Evolutionary conservation across 139 green algal species (phyloP).

Genomic region (Diplosphaera chodatii): DNA sequence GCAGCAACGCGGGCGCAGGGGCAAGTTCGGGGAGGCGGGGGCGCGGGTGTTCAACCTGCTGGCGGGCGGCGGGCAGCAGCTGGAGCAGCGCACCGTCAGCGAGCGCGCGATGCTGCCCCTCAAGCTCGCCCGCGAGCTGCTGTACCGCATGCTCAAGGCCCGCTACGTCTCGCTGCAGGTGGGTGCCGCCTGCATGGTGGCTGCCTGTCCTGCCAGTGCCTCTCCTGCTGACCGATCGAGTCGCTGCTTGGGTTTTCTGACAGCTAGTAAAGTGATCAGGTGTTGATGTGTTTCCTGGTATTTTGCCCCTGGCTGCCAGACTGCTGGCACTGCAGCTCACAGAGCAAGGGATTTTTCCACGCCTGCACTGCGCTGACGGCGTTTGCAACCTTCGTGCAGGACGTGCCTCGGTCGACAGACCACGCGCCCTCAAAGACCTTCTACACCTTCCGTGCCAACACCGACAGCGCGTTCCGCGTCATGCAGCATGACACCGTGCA

Average conservation of each 20-base stretch:
- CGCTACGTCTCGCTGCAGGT: slow-evolving; percentile 58
- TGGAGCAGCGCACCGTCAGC: slow-evolving; percentile 84
- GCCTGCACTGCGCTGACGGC: too few relatives aligned
- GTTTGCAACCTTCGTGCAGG: slow-evolving; percentile 36
- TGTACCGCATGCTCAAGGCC: slow-evolving; percentile 77
- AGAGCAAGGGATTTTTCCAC: too few relatives aligned
- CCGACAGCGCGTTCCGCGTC: neutral
- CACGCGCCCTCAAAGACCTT: slow-evolving; percentile 72
- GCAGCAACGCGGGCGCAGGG: too few relatives aligned
- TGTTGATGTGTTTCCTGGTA: too few relatives aligned
- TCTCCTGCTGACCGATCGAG: too few relatives aligned
- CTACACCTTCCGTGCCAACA: slow-evolving; percentile 69
- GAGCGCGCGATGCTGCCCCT: slow-evolving; percentile 57
- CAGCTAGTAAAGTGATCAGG: too few relatives aligned
- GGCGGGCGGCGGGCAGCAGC: slow-evolving; percentile 34
- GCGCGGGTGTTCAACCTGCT: slow-evolving; percentile 76
- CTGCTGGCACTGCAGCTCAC: too few relatives aligned
- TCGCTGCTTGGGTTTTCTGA: too few relatives aligned
- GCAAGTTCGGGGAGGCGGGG: slow-evolving; percentile 50
- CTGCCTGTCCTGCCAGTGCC: too few relatives aligned
- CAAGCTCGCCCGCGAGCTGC: slow-evolving; percentile 64
- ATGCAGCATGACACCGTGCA: neutral
- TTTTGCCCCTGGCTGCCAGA: too few relatives aligned
- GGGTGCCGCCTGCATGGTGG: too few relatives aligned
- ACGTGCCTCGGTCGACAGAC: slow-evolving; percentile 73